Conservation (phyloP, 139 green algal species). For the Eudorina sp. region DNA sequence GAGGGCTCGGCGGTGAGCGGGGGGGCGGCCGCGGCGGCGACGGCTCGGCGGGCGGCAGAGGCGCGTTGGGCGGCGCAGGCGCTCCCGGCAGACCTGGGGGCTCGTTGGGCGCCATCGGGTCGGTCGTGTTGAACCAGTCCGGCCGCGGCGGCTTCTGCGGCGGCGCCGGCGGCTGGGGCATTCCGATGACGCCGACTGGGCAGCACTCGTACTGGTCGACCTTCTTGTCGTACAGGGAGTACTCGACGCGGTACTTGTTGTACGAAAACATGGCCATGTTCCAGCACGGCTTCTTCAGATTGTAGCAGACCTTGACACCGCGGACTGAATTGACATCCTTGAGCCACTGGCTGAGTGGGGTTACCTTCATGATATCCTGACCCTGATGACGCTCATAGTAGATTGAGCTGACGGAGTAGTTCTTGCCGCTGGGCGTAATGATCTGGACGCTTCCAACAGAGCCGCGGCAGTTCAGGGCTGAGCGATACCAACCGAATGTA, state of each 20-base stretch:
- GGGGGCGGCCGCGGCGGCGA: neutral
- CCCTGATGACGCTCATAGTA: slow-evolving; percentile 32
- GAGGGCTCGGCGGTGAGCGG: neutral
- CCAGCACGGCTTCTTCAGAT: slow-evolving; percentile 33
- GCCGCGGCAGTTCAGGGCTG: slow-evolving; percentile 25
- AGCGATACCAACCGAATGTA: neutral
- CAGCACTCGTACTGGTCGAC: slow-evolving; percentile 49
- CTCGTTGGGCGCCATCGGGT: neutral
- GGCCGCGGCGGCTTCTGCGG: neutral
- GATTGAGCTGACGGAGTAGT: neutral
- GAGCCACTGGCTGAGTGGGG: slow-evolving; percentile 23
- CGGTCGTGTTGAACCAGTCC: neutral
- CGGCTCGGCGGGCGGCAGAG: neutral
- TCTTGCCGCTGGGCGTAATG: neutral
- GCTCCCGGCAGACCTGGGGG: neutral
- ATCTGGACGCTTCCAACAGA: neutral
- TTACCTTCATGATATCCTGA: slow-evolving; percentile 26
- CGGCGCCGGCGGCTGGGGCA: slow-evolving; percentile 3
- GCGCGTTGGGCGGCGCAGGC: neutral
- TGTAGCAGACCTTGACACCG: slow-evolving; percentile 14
- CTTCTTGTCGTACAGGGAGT: slow-evolving; percentile 48
- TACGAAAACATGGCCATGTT: neutral
- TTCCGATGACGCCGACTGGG: neutral
- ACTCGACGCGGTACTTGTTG: neutral
- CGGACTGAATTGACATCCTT: neutral